These are phyloP conservation scores for Aspergillus pseudotamarii DNA, from an alignment of 2,329 filamentous ascomycete genomes.

Conservation along the genomic window DNA sequence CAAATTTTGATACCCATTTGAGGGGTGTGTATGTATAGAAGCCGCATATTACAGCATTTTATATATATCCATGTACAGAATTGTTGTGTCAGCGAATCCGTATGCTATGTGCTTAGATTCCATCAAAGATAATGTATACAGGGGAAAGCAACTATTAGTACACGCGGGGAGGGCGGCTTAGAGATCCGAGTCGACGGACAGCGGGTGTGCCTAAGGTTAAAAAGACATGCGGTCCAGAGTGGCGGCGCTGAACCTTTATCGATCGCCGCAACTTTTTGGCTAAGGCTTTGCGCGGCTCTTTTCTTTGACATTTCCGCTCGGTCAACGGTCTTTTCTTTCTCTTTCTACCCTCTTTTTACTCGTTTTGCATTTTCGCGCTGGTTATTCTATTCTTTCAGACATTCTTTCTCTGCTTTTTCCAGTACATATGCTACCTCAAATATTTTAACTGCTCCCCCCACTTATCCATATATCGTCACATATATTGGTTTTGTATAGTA, in stretches of 20 bases:
- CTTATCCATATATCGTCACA: slow-evolving; percentile 11
- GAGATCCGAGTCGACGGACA: slow-evolving; percentile 9
- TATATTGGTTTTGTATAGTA: slow-evolving; percentile 9
- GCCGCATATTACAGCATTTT: not conserved
- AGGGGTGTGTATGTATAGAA: slow-evolving; percentile 5
- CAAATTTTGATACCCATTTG: slow-evolving; percentile 16
- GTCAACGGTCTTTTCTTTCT: slow-evolving; percentile 13
- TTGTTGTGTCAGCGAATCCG: not conserved
- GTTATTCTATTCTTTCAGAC: slow-evolving; percentile 8
- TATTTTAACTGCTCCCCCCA: slow-evolving; percentile 5
- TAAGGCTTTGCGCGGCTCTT: slow-evolving; percentile 6
- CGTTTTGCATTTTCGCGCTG: slow-evolving; percentile 6
- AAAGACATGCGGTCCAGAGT: slow-evolving; percentile 13
- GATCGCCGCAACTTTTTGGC: slow-evolving; percentile 15
- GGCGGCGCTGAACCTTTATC: slow-evolving; percentile 18
- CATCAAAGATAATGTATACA: not conserved
- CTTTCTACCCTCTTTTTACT: slow-evolving; percentile 11
- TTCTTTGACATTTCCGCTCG: slow-evolving; percentile 4
- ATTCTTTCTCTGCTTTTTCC: slow-evolving; percentile 4
- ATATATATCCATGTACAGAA: not conserved
- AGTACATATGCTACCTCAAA: slow-evolving; percentile 19
- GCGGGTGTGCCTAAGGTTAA: slow-evolving; percentile 5
- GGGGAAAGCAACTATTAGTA: not conserved
- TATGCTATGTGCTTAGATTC: not conserved
- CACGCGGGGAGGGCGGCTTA: not conserved